phyloP scores from a whole-genome alignment of 768 basidiomycete genomes.

The Gelatoporia subvermispora region DNA sequence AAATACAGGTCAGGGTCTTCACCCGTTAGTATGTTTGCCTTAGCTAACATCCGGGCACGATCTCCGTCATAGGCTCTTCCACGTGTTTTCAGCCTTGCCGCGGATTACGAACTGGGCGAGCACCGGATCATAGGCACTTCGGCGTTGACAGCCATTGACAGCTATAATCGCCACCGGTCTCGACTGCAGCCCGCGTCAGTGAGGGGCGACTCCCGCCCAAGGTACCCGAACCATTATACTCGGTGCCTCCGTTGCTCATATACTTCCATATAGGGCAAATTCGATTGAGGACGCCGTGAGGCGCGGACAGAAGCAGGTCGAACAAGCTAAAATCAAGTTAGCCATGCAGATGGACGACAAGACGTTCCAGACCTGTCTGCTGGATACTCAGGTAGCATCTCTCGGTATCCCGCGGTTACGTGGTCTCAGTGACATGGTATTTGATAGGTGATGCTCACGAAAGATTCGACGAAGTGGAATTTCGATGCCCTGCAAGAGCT shows the following conservation, averaged over 20 bases:
- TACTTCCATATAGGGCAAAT: constrained; percentile 50
- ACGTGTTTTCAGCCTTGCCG: constrained; percentile 77
- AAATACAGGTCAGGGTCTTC: constrained; percentile 60
- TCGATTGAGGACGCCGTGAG: constrained; percentile 83
- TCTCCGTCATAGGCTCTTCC: constrained; percentile 61
- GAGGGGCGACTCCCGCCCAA: constrained; percentile 52
- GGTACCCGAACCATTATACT: constrained; percentile 38
- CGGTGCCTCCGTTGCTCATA: background rate
- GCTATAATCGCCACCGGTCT: constrained; percentile 84
- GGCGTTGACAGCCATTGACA: constrained; percentile 84
- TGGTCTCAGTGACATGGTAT: background rate
- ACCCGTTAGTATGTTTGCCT: background rate
- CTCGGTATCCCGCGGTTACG: background rate
- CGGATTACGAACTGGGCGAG: constrained; percentile 71
- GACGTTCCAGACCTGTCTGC: constrained; percentile 76
- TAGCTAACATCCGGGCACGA: background rate
- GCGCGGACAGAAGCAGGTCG: constrained; percentile 85
- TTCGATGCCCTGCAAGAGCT: constrained; percentile 85
- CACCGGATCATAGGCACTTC: constrained; percentile 80
- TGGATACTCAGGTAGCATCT: constrained; percentile 75
- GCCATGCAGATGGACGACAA: constrained; percentile 95
- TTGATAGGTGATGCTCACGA: constrained; percentile 75
- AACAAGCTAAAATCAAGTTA: constrained; percentile 83
- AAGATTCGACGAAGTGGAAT: constrained; percentile 90
- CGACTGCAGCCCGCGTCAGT: constrained; percentile 56